Conservation (phyloP, 2,329 filamentous ascomycete species). For the Fusarium sp. region DNA sequence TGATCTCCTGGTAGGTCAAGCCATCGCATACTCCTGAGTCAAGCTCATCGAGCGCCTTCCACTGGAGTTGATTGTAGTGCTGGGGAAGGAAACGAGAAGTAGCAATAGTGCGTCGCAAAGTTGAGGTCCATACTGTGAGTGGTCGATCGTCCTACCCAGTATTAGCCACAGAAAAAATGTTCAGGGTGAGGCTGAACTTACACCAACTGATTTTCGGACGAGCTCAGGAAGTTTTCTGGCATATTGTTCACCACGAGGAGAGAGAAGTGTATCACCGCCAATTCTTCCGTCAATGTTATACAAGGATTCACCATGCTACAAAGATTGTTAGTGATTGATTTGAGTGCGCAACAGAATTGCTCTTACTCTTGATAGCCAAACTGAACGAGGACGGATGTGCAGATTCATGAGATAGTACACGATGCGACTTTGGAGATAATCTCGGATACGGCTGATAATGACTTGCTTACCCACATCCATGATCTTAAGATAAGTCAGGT, state of each 20-base stretch:
- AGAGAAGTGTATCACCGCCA: constrained; percentile 90
- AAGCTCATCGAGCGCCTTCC: constrained; percentile 98
- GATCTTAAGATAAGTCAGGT: constrained; percentile 95
- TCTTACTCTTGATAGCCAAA: constrained; percentile 92
- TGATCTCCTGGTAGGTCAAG: constrained; percentile 95
- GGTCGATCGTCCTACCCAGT: constrained; percentile 64
- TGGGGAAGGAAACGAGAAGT: constrained; percentile 84
- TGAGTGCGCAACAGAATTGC: background rate
- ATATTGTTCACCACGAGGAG: constrained; percentile 86
- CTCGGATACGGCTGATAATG: constrained; percentile 97
- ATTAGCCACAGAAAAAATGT: constrained; percentile 16
- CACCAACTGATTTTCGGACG: constrained; percentile 85
- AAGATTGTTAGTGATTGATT: constrained; percentile 6
- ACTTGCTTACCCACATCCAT: constrained; percentile 96
- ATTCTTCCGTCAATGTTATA: constrained; percentile 93
- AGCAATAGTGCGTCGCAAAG: constrained; percentile 84
- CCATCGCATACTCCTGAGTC: constrained; percentile 97
- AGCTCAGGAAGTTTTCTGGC: constrained; percentile 85
- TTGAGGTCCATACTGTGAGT: constrained; percentile 71
- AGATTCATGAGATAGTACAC: constrained; percentile 99
- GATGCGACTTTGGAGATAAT: constrained; percentile 94
- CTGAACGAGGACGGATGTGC: constrained; percentile 94
- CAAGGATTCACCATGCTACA: constrained; percentile 89
- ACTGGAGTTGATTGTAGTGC: constrained; percentile 93
- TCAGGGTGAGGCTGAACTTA: constrained; percentile 55